A percentile compares a stretch with the other conserved stretches of the same genome.
Conservation (phyloP, 2,329 filamentous ascomycete species). For the Fusarium sterilihyphosum region DNA sequence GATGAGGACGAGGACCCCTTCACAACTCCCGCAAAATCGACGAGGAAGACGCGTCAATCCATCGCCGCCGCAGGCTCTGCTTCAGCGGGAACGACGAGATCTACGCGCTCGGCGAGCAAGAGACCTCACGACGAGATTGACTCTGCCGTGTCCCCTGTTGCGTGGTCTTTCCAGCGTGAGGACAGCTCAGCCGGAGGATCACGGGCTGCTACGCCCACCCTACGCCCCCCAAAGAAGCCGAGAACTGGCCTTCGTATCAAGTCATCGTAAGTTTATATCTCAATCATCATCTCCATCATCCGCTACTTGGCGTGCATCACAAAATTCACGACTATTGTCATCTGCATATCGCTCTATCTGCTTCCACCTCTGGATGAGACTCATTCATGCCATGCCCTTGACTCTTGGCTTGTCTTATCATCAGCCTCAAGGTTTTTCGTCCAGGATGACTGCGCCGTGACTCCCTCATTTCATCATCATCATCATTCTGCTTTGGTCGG, state of each 20-base stretch:
- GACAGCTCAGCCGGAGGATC: slow-evolving; percentile 61
- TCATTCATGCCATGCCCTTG: slow-evolving; percentile 13
- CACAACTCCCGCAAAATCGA: slow-evolving; percentile 47
- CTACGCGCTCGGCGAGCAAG: slow-evolving; percentile 63
- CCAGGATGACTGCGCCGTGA: background rate
- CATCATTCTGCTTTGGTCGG: background rate
- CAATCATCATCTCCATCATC: background rate
- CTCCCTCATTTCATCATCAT: background rate
- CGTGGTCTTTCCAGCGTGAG: slow-evolving; percentile 60
- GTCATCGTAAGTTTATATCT: slow-evolving; percentile 70
- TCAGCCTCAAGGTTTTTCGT: background rate
- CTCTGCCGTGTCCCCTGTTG: slow-evolving; percentile 62
- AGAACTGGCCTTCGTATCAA: slow-evolving; percentile 73
- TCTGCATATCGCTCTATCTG: background rate
- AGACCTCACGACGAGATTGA: slow-evolving; percentile 65
- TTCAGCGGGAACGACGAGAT: slow-evolving; percentile 50
- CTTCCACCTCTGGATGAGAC: background rate
- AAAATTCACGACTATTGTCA: background rate
- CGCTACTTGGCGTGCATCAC: background rate
- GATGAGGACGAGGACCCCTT: slow-evolving; percentile 42
- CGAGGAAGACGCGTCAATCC: slow-evolving; percentile 51
- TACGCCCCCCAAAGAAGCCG: slow-evolving; percentile 67
- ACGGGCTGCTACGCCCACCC: slow-evolving; percentile 68
- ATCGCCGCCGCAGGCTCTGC: slow-evolving; percentile 34
- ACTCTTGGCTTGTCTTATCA: slow-evolving; percentile 12